Evolutionary conservation across 2,329 filamentous ascomycete genomes (phyloP).

Genomic region (Botrytis fabae): DNA sequence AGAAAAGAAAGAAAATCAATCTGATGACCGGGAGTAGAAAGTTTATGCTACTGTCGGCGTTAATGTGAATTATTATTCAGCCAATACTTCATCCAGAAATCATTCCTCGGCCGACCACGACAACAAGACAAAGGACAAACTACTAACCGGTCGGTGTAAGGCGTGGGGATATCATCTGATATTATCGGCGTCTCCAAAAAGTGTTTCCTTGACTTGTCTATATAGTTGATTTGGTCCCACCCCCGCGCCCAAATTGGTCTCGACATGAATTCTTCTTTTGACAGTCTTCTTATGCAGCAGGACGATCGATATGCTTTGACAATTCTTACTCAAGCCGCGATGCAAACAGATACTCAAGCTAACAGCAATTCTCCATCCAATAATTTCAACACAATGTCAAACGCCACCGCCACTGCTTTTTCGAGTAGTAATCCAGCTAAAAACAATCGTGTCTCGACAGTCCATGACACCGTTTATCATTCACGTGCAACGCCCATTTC

Average conservation of each 20-base stretch:
- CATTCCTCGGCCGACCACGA: background rate
- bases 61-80: slow-evolving; percentile 8
- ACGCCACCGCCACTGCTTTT: slow-evolving; percentile 14
- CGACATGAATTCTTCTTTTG: slow-evolving; percentile 30
- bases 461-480: background rate
- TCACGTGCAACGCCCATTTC: slow-evolving; percentile 7
- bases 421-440: background rate
- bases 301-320: slow-evolving; percentile 35
- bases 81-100: background rate
- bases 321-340: slow-evolving; percentile 36
- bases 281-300: slow-evolving; percentile 25
- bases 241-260: background rate
- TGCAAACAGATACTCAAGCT: slow-evolving; percentile 25
- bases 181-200: background rate
- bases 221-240: background rate
- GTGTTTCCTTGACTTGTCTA: background rate
- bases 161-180: background rate
- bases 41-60: slow-evolving; percentile 11
- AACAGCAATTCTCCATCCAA: background rate
- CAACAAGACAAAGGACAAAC: background rate
- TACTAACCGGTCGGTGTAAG: background rate
- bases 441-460: slow-evolving; percentile 5
- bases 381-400: background rate
- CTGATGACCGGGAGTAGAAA: slow-evolving; percentile 7
- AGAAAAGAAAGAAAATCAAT: background rate